Conservation (phyloP, 2,329 filamentous ascomycete genomes). For the Podosphaera aphanis region DNA sequence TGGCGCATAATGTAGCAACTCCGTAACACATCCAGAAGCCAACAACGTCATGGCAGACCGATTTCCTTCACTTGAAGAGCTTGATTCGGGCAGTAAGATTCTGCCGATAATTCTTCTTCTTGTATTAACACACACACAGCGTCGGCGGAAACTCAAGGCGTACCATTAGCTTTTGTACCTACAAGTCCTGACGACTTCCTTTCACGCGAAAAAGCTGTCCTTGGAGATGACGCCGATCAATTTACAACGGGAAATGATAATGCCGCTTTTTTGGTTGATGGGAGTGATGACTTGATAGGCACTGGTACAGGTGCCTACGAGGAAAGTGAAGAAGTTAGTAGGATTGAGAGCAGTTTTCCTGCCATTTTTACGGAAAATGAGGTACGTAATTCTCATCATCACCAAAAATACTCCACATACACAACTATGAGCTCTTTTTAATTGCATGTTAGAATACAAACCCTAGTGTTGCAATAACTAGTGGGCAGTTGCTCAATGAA, state of each 20-base stretch:
- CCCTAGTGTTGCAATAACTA: constrained; percentile 60
- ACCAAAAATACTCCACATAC: constrained; percentile 1
- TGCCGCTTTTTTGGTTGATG: constrained; percentile 37
- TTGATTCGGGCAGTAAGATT: constrained; percentile 25
- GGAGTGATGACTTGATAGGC: constrained; percentile 49
- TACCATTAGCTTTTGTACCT: constrained; percentile 22
- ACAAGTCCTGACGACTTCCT: constrained; percentile 59
- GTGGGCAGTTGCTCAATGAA: constrained; percentile 19
- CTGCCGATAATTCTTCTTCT: neutral
- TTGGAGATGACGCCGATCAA: constrained; percentile 82
- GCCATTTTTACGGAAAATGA: constrained; percentile 47
- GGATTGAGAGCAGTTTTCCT: constrained; percentile 77
- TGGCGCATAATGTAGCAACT: too few relatives aligned
- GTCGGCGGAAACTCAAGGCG: constrained; percentile 34
- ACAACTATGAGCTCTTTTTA: neutral
- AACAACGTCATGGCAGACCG: constrained; percentile 28
- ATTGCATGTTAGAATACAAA: constrained; percentile 34
- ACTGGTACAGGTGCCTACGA: constrained; percentile 21
- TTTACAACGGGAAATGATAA: constrained; percentile 60
- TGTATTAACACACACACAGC: constrained; percentile 18
- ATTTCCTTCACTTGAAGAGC: constrained; percentile 36
- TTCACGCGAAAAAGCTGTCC: constrained; percentile 62
- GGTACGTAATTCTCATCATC: constrained; percentile 22
- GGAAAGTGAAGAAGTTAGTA: constrained; percentile 17
- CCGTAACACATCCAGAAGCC: too few relatives aligned